Evolutionary conservation across 495 filamentous ascomycete species (phyloP), one percentile per base, ranked within the genome.

Genomic region (Penicillium goetzii): DNA sequence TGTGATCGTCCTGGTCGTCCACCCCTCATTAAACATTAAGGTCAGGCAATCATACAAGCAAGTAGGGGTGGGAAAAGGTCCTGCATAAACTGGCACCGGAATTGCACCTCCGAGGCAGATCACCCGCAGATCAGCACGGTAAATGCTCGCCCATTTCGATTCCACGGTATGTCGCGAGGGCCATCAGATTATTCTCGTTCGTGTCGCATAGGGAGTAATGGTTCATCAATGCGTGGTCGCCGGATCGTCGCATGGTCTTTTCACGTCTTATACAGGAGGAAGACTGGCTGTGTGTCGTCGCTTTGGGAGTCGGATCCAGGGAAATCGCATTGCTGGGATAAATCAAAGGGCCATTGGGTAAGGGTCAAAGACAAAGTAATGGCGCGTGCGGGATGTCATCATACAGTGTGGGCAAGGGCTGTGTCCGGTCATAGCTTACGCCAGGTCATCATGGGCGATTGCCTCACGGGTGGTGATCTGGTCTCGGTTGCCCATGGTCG

Each of bases 401-500:
- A 15, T 28, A 52, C 25, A 8, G 15, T 32, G 6, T 32, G 28
- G 52, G 30, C 30, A 36, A 55, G 4, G 12, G 32, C 1, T 4
- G 11, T 10, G 52, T 34, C 10, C n/a, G n/a, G 14, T 3, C 21
- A 55, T 21, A 17, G 49, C 17, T 30, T 26, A 38, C 4, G 25
- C 40, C 19, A n/a, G 4, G n/a, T 63, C 62, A 66, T 53, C 21
- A 25, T 17, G 21, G 45, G 19, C 45, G 25, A 26, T 6, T 1
- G 25, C 15, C 60, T 66, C 63, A 15, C 57, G 53, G 15, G 21
- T 57, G 47, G 21, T 57, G 52, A 36, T 56, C 32, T 58, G 59
- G 26, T 52, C 50, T 0, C 68, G 68, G 49, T 60, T 78, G 33
- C 91, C 90, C 71, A 94, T 82, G 70, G 88, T 84, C 21, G 82